These are phyloP conservation scores for Erythrophleum fordii DNA, from an alignment of 306 rosid species.

Conservation along the genomic window DNA sequence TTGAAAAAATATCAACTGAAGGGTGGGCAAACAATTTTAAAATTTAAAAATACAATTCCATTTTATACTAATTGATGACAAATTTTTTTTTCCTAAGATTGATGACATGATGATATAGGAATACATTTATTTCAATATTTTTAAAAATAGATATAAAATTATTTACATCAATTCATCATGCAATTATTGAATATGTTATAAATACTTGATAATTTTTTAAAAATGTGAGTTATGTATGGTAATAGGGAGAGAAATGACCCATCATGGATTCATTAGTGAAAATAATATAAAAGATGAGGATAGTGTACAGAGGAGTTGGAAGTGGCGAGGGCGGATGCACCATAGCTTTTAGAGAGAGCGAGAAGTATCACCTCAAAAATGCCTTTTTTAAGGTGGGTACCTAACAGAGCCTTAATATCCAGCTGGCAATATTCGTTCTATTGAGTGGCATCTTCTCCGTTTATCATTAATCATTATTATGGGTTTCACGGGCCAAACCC, in stretches of 20 bases:
- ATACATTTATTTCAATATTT: no score
- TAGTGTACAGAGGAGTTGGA: background rate
- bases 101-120: background rate
- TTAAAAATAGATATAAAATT: background rate
- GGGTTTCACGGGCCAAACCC: slow-evolving; percentile 15
- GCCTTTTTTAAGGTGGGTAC: slow-evolving; percentile 12
- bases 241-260: background rate
- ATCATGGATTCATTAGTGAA: no score
- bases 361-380: slow-evolving; percentile 15
- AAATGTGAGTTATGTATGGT: background rate
- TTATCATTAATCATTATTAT: background rate
- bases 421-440: background rate
- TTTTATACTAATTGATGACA: no score
- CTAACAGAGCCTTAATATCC: slow-evolving; percentile 30
- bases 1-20: no score
- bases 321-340: slow-evolving; percentile 11
- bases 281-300: background rate
- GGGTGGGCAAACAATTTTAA: no score
- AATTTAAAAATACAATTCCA: no score
- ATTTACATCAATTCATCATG: background rate
- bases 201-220: background rate
- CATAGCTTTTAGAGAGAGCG: slow-evolving; percentile 30
- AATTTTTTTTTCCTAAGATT: no score
- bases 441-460: background rate
- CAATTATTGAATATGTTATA: background rate